Base-by-base conservation (phyloP, 208 protist genomes). In the Naegleria gruberi region DNA sequence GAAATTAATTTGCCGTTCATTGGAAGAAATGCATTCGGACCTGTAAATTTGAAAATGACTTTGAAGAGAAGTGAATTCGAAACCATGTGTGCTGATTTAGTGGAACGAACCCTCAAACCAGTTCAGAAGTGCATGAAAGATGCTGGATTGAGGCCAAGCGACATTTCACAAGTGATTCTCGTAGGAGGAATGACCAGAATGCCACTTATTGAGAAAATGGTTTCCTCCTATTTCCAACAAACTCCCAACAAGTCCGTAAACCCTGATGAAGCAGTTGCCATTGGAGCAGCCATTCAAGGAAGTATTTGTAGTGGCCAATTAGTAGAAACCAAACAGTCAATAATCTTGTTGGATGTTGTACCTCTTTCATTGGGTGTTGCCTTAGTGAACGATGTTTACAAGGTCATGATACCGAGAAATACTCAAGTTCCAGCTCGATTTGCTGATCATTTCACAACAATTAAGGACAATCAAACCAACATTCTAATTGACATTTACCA, bases 401-500 rank as follows among this genome's bases (percentile, higher is more conserved):
- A 96, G 4, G 94, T 94, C 15, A 93, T 97, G 51, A 97, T 97
- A 88, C 92, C 93, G 40, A 94, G 95, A 87, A 97, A 97, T 95
- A 94, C 95, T 12, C 94, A 94, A 44, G 93, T 97, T 90, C 96
- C 96, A 30, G 92, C 92, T 44, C 89, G 95, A 91, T 96, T 97
- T 93, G 94, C 92, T 19, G 94, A 97, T 93, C 96, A 92, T 65
- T 97, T 97, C 93, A 95, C 94, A 74, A 97, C 94, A 82, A 94
- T 96, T 89, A 93, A 94, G 7, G 96, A 97, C 90, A 96, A 96
- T 89, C 95, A 97, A 92, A 92, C 92, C 30, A 92, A 91, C 82
- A 98, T 99, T 45, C 92, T 95, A 83, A 96, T 97, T 89, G 93
- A 97, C 92, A 19, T 99, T 15, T 99, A 96, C 91, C 97, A 99